Conservation (phyloP, 352 stramenopile genomes). For the Pilasporangium apinafurcum region DNA sequence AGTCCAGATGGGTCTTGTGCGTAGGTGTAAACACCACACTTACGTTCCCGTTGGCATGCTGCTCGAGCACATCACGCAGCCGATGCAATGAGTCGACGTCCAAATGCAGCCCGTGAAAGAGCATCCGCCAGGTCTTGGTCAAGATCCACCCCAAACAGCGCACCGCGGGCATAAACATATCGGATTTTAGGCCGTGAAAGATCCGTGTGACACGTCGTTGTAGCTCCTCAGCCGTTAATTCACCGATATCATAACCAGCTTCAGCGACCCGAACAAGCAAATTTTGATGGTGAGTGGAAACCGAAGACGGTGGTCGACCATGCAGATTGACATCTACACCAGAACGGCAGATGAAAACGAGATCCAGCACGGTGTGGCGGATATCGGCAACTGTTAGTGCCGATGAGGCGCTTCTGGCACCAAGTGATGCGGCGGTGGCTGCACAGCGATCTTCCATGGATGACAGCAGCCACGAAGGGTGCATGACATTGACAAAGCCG, state of each 20-base stretch:
- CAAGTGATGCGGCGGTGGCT: constrained; percentile 22
- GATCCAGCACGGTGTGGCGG: constrained; percentile 48
- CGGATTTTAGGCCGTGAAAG: constrained; percentile 57
- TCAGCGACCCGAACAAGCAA: constrained; percentile 28
- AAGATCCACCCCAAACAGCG: constrained; percentile 71
- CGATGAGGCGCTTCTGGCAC: constrained; percentile 7
- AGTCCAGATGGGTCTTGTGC: constrained; percentile 88
- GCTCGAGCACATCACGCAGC: constrained; percentile 44
- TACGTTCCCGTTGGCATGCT: constrained; percentile 23
- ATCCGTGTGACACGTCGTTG: constrained; percentile 45
- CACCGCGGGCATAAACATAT: constrained; percentile 72
- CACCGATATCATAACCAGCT: background rate
- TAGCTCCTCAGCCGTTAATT: constrained; percentile 15
- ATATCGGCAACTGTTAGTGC: constrained; percentile 33
- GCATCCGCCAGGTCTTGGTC: constrained; percentile 70
- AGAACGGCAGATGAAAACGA: constrained; percentile 58
- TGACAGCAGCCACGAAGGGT: constrained; percentile 62
- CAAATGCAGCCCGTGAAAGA: constrained; percentile 69
- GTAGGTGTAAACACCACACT: constrained; percentile 83
- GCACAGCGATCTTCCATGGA: constrained; percentile 59
- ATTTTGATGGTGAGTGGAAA: constrained; percentile 31
- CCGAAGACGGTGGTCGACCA: constrained; percentile 29
- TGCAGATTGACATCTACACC: constrained; percentile 47
- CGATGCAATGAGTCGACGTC: constrained; percentile 57
- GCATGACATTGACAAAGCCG: constrained; percentile 71